Evolutionary conservation across 1,139 yeast species (phyloP).

Genomic region (Pichia sp.): DNA sequence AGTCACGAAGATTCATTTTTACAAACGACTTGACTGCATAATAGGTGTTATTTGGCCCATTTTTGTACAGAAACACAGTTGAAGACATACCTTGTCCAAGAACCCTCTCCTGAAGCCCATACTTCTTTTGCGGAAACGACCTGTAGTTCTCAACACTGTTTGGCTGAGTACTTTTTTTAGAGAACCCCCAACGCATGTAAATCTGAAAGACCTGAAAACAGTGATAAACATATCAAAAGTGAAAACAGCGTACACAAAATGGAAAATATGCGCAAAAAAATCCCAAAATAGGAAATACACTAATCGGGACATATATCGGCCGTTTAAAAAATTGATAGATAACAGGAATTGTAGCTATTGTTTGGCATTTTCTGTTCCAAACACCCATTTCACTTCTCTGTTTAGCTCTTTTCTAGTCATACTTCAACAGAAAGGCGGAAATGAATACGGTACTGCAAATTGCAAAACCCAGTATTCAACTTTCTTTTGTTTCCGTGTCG

Average conservation of each 20-base stretch:
- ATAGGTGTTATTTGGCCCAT: slow-evolving; percentile 30
- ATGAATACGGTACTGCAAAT: neutral
- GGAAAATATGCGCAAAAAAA: neutral
- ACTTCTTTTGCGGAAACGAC: slow-evolving; percentile 19
- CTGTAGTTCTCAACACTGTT: slow-evolving; percentile 4
- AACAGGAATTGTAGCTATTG: neutral
- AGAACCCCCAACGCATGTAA: neutral
- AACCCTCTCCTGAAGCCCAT: slow-evolving; percentile 16
- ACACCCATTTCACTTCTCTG: neutral
- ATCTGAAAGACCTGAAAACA: neutral
- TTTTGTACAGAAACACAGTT: slow-evolving; percentile 8
- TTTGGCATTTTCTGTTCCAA: neutral
- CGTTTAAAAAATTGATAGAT: neutral
- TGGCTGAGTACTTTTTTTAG: neutral
- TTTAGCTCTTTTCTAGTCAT: neutral
- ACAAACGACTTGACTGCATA: slow-evolving; percentile 37
- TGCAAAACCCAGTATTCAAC: neutral
- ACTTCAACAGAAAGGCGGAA: neutral
- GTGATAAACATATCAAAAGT: neutral
- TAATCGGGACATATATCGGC: neutral
- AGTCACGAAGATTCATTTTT: slow-evolving; percentile 32
- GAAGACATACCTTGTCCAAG: slow-evolving; percentile 33
- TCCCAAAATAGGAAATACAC: neutral
- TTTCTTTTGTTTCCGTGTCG: slow-evolving; percentile 4
- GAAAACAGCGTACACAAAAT: no score